Evolutionary conservation across 768 basidiomycete species (phyloP).

Genomic region (Xerocomellus dryophilus): DNA sequence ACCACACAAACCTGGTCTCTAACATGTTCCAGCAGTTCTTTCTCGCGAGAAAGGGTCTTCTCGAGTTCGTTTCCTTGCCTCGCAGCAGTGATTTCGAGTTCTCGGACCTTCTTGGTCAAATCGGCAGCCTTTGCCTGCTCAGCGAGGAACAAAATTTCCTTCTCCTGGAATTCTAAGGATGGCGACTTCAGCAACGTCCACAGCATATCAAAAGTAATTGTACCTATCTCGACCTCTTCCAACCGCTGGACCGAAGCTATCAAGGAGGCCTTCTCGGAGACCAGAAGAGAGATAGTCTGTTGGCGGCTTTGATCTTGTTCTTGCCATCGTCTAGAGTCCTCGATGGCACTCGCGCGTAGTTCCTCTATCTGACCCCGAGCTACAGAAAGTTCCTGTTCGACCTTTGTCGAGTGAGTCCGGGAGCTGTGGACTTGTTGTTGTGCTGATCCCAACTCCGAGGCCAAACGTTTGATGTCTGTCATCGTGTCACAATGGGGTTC

Average conservation of each 20-base stretch:
- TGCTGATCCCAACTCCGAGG: slow-evolving; percentile 16
- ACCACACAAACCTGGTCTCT: slow-evolving; percentile 31
- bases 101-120: slow-evolving; percentile 42
- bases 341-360: slow-evolving; percentile 12
- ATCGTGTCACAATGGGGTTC: slow-evolving; percentile 24
- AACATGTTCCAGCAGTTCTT: slow-evolving; percentile 41
- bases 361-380: slow-evolving; percentile 21
- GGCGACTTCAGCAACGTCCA: background rate
- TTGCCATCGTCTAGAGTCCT: slow-evolving; percentile 20
- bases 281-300: slow-evolving; percentile 73
- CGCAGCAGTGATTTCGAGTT: slow-evolving; percentile 40
- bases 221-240: slow-evolving; percentile 61
- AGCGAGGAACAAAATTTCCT: slow-evolving; percentile 39
- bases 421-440: slow-evolving; percentile 11
- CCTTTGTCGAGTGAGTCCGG: slow-evolving; percentile 10
- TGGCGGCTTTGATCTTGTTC: slow-evolving; percentile 54
- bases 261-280: slow-evolving; percentile 67
- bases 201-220: slow-evolving; percentile 15
- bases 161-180: slow-evolving; percentile 42
- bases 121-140: slow-evolving; percentile 41
- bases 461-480: slow-evolving; percentile 20
- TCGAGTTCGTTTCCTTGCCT: slow-evolving; percentile 43
- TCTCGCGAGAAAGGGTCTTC: slow-evolving; percentile 42
- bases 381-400: slow-evolving; percentile 22
- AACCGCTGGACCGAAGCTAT: slow-evolving; percentile 55